Percentiles rank a stretch among this genome's conserved stretches.
Evolutionary conservation across 2,329 filamentous ascomycete genomes (phyloP).

Genomic region (Blumeria graminis): DNA sequence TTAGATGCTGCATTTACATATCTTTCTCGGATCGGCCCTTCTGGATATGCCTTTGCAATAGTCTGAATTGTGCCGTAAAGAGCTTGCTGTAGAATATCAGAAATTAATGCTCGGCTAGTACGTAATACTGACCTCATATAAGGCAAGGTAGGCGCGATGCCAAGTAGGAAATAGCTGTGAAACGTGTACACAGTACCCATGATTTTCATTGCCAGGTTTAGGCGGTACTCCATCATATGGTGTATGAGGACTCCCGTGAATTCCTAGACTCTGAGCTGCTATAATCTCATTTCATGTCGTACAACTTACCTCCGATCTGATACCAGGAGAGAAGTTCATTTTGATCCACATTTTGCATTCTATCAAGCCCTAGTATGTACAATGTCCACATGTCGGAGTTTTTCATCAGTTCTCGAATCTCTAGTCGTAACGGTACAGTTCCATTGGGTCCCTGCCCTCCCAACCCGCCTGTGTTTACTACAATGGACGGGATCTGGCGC

Average conservation of each 20-base stretch:
- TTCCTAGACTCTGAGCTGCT: conserved; percentile 5
- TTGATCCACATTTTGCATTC: conserved; percentile 10
- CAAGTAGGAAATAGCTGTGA: conserved; percentile 18
- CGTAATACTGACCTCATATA: conserved; percentile 25
- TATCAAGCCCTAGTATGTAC: conserved; percentile 12
- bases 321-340: conserved; percentile 11
- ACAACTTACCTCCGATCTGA: conserved; percentile 9
- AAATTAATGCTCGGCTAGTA: not conserved
- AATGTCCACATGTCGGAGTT: conserved; percentile 10
- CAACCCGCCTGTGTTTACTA: conserved; percentile 6
- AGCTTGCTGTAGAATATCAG: conserved; percentile 22
- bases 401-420: conserved; percentile 10
- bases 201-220: conserved; percentile 5
- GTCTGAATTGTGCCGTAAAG: conserved; percentile 22
- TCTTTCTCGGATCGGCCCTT: conserved; percentile 11
- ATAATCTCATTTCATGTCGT: not conserved
- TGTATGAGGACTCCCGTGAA: conserved; percentile 12
- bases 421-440: conserved; percentile 7
- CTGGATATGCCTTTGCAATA: conserved; percentile 18
- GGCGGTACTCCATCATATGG: conserved; percentile 9
- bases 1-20: conserved; percentile 17
- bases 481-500: conserved; percentile 4
- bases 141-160: conserved; percentile 30
- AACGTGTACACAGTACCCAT: conserved; percentile 12
- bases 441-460: conserved; percentile 6